Base-by-base conservation (phyloP, 805 yeast genomes). In the Starmerella floricola region DNA sequence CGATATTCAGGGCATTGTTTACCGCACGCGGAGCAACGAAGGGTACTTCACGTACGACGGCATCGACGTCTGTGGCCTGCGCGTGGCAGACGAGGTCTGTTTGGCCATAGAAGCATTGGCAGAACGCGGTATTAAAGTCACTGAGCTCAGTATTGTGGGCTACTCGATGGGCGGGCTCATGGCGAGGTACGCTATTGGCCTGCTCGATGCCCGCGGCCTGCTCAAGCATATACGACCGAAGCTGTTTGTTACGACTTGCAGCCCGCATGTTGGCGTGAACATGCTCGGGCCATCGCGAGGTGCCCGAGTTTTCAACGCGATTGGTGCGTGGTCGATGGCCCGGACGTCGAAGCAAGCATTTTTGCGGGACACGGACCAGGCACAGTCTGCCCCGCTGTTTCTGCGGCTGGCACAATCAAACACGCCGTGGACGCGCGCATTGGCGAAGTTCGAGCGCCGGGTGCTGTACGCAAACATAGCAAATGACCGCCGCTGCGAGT, bases 141-240 rank as follows among this genome's bases (percentile, higher is more conserved):
- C 67, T n/a, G 72, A 76, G 51, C 71, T 88, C 38, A 81, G 93
- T 47, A 66, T 88, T 32, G 69, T 83, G 2, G 95, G 97, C 0
- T 88, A 87, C 59, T 83, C 95, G 0, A 63, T 88, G 45, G 96
- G 97, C 18, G 97, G 97, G 0, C 62, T 87, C 28, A 74, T 88
- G 26, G 68, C 86, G 0, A 66, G 96, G 38, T 86, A 83, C 58
- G 78, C 85, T 20, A 68, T 86, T 36, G 96, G 96, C 2, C 67
- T 79, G 35, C 64, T 76, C 49, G 65, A 74, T 49, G 67, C 68
- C 28, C 68, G 69, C 50, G 70, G 69, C 4, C 65, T 66, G 45
- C 80, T 78, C 58, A 67, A 70, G 17, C 53, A 57, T 3, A 66
- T 82, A 12, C 66, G 62, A 30, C 84, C 88, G 2, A 62, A 76